phyloP scores from a whole-genome alignment of 768 basidiomycete genomes.

The Chalciporus pseudorubinellus region DNA sequence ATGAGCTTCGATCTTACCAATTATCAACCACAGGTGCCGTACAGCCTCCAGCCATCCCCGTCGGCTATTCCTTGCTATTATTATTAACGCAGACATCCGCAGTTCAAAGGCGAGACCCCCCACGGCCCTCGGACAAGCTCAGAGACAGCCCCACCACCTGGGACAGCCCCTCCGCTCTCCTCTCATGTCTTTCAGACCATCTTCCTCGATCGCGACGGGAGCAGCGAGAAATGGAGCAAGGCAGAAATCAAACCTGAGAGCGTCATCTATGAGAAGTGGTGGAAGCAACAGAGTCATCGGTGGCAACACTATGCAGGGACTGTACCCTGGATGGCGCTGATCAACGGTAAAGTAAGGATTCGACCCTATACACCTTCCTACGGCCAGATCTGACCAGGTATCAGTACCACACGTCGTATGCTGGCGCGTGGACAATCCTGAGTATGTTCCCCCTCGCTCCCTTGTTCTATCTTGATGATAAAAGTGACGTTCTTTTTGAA shows the following conservation, averaged over 20 bases:
- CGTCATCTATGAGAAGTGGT: neutral
- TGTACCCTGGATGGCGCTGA: neutral
- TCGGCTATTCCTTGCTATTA: no score
- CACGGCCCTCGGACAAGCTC: neutral
- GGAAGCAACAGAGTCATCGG: constrained; percentile 1
- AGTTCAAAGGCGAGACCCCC: constrained; percentile 4
- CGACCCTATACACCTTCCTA: no score
- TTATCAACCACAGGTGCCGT: neutral
- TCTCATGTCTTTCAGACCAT: constrained; percentile 1
- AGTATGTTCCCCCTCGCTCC: neutral
- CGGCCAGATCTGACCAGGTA: no score
- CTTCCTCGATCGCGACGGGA: neutral
- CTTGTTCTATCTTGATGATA: neutral
- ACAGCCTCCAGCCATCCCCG: no score
- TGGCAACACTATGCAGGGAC: neutral
- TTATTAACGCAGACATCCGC: no score
- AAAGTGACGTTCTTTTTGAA: neutral
- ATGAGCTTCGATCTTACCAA: constrained; percentile 5
- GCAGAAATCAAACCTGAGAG: neutral
- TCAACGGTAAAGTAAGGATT: neutral
- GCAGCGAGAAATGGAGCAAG: neutral
- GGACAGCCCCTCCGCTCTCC: neutral
- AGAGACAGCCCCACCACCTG: neutral
- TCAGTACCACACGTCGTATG: neutral
- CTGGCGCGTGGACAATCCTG: constrained; percentile 1